phyloP scores from a whole-genome alignment of 208 protist genomes.

The Trichomonas gallinae region DNA sequence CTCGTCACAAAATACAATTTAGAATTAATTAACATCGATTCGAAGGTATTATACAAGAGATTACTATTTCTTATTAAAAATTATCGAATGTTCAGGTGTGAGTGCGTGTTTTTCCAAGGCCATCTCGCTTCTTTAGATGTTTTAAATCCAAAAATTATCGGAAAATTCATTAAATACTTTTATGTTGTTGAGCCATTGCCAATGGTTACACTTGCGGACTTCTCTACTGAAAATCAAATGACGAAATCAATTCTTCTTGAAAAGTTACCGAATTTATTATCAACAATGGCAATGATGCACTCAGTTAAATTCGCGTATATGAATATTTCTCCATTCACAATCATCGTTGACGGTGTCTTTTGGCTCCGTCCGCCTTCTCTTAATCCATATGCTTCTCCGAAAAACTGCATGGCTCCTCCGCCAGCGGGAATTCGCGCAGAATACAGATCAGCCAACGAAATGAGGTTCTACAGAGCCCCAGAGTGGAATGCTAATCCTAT shows the following conservation, averaged over 20 bases:
- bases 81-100: not conserved
- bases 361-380: not conserved
- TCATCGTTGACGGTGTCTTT: not conserved
- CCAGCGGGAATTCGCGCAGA: not conserved
- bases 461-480: not conserved
- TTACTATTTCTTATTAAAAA: not conserved
- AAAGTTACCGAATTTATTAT: not conserved
- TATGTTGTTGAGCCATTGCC: constrained; percentile 4
- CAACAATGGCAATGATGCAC: not conserved
- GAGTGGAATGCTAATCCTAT: not conserved
- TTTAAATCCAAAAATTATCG: not conserved
- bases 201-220: not conserved
- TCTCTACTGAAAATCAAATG: not conserved
- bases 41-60: not conserved
- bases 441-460: not conserved
- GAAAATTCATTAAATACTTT: not conserved
- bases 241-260: not conserved
- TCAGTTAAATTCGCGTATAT: not conserved
- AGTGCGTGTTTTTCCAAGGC: not conserved
- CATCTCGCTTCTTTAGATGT: not conserved
- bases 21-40: not conserved
- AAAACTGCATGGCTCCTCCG: not conserved
- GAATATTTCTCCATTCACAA: constrained; percentile 8
- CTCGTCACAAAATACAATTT: not conserved
- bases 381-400: not conserved